Evolutionary conservation across 768 basidiomycete species (phyloP).

Genomic region (Tricholomella constricta): DNA sequence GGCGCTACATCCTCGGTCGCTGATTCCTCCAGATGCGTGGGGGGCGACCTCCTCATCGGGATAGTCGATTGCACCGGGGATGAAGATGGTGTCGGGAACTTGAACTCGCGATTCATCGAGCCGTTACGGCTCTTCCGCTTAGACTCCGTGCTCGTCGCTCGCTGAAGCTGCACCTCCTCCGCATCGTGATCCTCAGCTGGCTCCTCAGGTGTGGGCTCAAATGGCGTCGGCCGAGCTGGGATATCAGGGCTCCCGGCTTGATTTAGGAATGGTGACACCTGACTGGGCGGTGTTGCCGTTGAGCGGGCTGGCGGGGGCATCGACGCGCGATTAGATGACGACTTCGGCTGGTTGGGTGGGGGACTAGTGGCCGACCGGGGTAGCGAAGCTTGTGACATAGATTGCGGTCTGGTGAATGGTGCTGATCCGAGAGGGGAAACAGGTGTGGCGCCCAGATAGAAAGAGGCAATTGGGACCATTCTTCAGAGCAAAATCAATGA

Average conservation of each 20-base stretch:
- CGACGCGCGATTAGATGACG: conserved; percentile 58
- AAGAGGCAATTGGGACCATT: conserved; percentile 84
- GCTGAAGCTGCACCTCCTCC: conserved; percentile 33
- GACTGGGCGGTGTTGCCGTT: conserved; percentile 42
- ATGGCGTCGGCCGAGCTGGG: conserved; percentile 25
- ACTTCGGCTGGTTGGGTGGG: conserved; percentile 32
- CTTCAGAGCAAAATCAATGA: conserved; percentile 34
- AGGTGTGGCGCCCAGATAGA: conserved; percentile 76
- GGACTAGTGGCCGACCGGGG: conserved; percentile 44
- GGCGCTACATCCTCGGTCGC: conserved; percentile 11
- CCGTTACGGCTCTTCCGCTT: conserved; percentile 60
- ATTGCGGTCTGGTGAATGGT: conserved; percentile 59
- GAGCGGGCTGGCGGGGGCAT: conserved; percentile 62
- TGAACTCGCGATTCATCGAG: conserved; percentile 79
- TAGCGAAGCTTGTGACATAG: conserved; percentile 72
- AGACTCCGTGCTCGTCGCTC: conserved; percentile 22
- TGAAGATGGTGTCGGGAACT: conserved; percentile 55
- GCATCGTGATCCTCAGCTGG: conserved; percentile 37
- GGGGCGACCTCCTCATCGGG: conserved; percentile 22
- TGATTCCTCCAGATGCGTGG: conserved; percentile 29
- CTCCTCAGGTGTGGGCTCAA: conserved; percentile 59
- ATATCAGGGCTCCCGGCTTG: conserved; percentile 32
- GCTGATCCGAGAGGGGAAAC: conserved; percentile 43
- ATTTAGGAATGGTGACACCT: conserved; percentile 42
- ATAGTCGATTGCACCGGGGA: conserved; percentile 31